Base-by-base conservation (phyloP, 768 basidiomycete species). In the Solioccasus polychromus region DNA sequence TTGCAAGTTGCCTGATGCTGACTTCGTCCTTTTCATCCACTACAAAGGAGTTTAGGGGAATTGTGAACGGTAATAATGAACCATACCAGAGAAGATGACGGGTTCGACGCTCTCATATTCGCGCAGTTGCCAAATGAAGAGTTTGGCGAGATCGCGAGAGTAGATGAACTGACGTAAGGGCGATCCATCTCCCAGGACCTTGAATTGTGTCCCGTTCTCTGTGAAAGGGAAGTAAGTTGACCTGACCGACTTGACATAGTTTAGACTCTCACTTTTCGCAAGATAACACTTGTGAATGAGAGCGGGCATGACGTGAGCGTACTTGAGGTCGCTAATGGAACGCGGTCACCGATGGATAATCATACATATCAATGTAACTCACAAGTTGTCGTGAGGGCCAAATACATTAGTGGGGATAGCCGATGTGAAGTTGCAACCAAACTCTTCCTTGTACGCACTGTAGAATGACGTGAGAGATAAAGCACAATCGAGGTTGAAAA, bases 381-480 rank as follows among this genome's bases (percentile, higher is more conserved):
- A 88, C 90, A 88, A 98, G 72, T 97, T 97, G 69, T 96, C 94
- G 59, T 91, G 67, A 5, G 89, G 90, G 12, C 94, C 94, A 61
- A 97, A 97, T n/a, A 97, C 83, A 63, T 94, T 96, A 10, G 95
- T 97, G 1, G 95, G 94, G 60, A 98, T 98, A 12, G 93, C 92
- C 32, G 92, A 91, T 4, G 93, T 96, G 62, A 96, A 97, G 68
- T 91, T 92, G 70, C 83, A 83, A 17, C 93, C 94, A 57, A 85
- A 95, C 66, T 97, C 86, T 54, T 95, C 92, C 70, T 93, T 86
- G 76, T 97, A 98, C 0, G 94, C 94, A 52, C 93, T 94, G 47
- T 22, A 22, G 15, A 35, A 5, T 0, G 2, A 34, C 22, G 40
- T 55, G 17, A 58, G 45, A 28, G 3, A 26, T 0, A 7, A n/a